Evolutionary conservation across 352 stramenopile species (phyloP), one percentile per base, ranked within the genome.

Genomic region (Aphanomyces stellatus): DNA sequence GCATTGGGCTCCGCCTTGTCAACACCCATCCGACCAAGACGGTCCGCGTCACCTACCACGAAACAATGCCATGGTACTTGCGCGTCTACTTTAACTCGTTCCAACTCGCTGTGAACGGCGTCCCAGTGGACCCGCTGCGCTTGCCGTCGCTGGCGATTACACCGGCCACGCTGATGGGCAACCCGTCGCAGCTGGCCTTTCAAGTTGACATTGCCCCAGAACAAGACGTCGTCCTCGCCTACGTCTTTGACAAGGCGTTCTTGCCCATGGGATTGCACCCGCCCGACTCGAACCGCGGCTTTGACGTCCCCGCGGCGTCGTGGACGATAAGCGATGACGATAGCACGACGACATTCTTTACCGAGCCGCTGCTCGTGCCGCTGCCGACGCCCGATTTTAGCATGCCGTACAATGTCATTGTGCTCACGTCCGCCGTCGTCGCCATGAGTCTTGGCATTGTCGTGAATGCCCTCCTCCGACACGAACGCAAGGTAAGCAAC

Each of bases 341-440:
- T 7, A 30, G 33, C 33, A 22, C 15, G 2, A 73, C 65, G 19
- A 82, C 80, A 22, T 62, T 88, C 37, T 94, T 87, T 71, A 89
- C 85, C 2, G 87, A 95, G 62, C 81, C 84, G 51, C 75, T 96
- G 60, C 76, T 95, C 0, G 81, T 96, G 24, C 76, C 78, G 37
- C 71, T 96, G 57, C 87, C 88, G 19, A 91, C 84, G 33, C 88
- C 88, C 15, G 88, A 96, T 72, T 94, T 95, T 62, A 94, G 84
- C 65, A 95, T 96, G 87, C 87, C 87, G 60, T 96, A 93, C 74
- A 95, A 95, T 55, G 87, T 96, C 13, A 96, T 96, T 68, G 92
- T 81, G 31, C 86, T 96, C 76, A 94, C 87, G 19, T 93, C 83
- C 40, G 94, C 88, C n/a, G 79, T 95, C 56, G 75, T 95, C 15